Conservation (phyloP, 352 stramenopile genomes). For the Phytophthora quininea region DNA sequence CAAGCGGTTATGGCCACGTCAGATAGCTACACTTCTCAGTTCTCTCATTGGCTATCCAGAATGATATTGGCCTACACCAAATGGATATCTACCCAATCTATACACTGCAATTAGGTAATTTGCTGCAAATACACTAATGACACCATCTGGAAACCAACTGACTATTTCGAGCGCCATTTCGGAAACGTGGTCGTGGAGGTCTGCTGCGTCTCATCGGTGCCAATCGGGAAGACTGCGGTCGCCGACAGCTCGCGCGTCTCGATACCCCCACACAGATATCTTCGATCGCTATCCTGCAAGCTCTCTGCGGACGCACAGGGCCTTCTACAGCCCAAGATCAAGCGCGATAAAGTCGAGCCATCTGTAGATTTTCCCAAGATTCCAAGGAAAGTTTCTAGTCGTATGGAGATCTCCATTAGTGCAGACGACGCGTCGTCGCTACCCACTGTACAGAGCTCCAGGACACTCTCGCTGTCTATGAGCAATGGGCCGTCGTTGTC, state of each 20-base stretch:
- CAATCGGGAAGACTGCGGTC: conserved; percentile 5
- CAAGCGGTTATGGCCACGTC: too few relatives aligned
- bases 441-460: neutral
- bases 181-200: conserved; percentile 18
- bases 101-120: conserved; percentile 23
- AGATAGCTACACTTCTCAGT: too few relatives aligned
- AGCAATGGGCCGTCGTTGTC: conserved; percentile 16
- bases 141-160: conserved; percentile 3
- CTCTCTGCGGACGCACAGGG: neutral
- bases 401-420: conserved; percentile 21
- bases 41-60: too few relatives aligned
- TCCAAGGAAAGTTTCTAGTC: neutral
- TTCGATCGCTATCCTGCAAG: neutral
- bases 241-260: conserved; percentile 4
- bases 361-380: neutral
- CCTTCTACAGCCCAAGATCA: conserved; percentile 1
- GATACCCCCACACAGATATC: neutral
- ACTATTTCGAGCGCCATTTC: conserved; percentile 23
- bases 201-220: neutral
- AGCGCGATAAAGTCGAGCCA: conserved; percentile 7
- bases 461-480: conserved; percentile 20
- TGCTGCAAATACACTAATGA: too few relatives aligned
- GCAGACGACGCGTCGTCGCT: neutral
- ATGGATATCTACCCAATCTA: too few relatives aligned
- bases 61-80: too few relatives aligned